phyloP scores from a whole-genome alignment of 2,329 filamentous ascomycete genomes.

The Penicillium sp. region DNA sequence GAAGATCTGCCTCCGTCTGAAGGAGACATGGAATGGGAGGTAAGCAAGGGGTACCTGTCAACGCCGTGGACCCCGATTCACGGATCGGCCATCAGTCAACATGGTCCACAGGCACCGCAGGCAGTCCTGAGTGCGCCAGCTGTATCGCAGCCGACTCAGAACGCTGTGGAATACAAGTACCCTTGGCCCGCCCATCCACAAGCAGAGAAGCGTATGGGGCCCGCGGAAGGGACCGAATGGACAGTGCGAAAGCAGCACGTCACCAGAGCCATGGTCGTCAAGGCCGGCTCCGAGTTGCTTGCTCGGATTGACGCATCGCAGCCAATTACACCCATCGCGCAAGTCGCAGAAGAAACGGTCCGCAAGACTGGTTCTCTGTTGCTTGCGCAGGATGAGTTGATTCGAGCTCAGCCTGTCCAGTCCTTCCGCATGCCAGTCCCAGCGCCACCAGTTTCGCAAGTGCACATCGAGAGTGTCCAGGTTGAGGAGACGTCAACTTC shows the following conservation, averaged over 20 bases:
- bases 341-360: too few species aligned
- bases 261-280: too few species aligned
- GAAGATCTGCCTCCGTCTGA: too few species aligned
- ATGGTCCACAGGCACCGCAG: background rate
- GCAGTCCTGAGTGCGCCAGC: constrained; percentile 1
- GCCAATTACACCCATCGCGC: too few species aligned
- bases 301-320: too few species aligned
- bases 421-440: background rate
- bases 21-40: background rate
- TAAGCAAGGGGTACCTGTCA: too few species aligned
- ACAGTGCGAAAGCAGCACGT: too few species aligned
- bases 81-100: too few species aligned
- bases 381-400: background rate
- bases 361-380: background rate
- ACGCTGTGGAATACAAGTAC: background rate
- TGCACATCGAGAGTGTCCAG: background rate
- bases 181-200: background rate
- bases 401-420: background rate
- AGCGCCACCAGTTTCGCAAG: too few species aligned
- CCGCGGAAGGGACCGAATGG: too few species aligned
- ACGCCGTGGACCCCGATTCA: too few species aligned
- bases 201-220: background rate
- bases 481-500: background rate
- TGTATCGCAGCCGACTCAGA: background rate
- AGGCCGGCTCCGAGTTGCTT: too few species aligned